Base-by-base conservation (phyloP, 1,284 basidiomycete genomes). In the Agroathelia rolfsii region DNA sequence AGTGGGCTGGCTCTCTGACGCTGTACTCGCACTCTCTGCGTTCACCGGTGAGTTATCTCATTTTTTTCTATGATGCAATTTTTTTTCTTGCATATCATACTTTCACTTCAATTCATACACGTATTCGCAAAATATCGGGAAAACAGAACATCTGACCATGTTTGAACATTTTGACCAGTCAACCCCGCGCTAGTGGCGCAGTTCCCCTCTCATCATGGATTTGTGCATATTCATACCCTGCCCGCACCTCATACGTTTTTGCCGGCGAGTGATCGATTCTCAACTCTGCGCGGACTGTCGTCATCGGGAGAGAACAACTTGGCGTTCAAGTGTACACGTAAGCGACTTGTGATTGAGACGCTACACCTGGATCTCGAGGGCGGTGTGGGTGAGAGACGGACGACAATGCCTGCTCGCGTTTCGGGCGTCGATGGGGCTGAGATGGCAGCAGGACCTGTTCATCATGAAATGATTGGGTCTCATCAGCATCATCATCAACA, bases 351-450 rank as follows among this genome's bases (percentile, higher is more conserved):
- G 14, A 75, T 97, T 43, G 93, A 97, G 60, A 96, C 90, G 14
- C 62, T 96, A 37, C 89, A 95, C 59, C 66, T 96, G 8, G 94
- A 93, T 49, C 69, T 90, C 3, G 92, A 95, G 51, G 93, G 92
- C 8, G 92, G 92, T 4, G 79, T 89, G 4, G 71, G 78, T 9
- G 93, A 95, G 55, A 66, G 92, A 39, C 65, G 85, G 40, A 92
- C 86, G 8, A 73, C 64, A 12, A 30, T 16, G 60, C 0, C 52
- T 64, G 23, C 77, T 76, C 49, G 66, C 8, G 35, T 9, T 16
- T 42, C 30, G 34, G 35, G 40, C 15, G 24, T 28, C 23, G 45
- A 37, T 19, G 28, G 27, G 21, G 23, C 17, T 7, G 18, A 36
- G 10, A 24, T 25, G 3, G 21, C 21, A 11, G 16, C 23, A 20